These are phyloP conservation scores for Royoungia palumana DNA, from an alignment of 768 basidiomycete species.

Conservation along the genomic window DNA sequence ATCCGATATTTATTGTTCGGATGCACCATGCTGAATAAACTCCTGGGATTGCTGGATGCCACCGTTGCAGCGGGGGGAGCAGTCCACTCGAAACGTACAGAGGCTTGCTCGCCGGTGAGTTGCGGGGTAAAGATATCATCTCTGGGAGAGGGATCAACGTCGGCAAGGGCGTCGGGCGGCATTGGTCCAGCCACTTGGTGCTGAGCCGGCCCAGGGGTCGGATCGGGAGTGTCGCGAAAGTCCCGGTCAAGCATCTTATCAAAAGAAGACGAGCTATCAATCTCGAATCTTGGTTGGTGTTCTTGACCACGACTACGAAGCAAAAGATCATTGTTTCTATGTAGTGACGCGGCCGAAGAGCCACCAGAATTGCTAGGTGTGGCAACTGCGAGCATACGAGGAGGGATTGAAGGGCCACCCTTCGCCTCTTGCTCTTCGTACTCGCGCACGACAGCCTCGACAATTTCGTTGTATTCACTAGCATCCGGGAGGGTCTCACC, in stretches of 20 bases:
- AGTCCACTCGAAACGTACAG: conserved; percentile 22
- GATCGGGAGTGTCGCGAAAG: conserved; percentile 21
- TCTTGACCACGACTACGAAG: conserved; percentile 10
- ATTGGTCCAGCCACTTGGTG: conserved; percentile 3
- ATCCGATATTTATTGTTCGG: conserved; percentile 32
- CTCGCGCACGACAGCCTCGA: conserved; percentile 22
- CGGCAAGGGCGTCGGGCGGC: conserved; percentile 3
- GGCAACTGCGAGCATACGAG: conserved; percentile 44
- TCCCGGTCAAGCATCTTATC: conserved; percentile 37
- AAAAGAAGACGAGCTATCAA: conserved; percentile 41
- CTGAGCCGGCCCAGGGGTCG: conserved; percentile 21
- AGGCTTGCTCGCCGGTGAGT: background rate
- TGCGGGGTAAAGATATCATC: conserved; percentile 1
- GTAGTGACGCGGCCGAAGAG: conserved; percentile 17
- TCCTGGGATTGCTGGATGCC: conserved; percentile 27
- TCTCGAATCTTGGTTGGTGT: conserved; percentile 33
- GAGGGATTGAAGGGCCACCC: conserved; percentile 5
- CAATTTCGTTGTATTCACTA: conserved; percentile 28
- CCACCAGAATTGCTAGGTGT: conserved; percentile 48
- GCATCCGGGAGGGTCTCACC: conserved; percentile 51
- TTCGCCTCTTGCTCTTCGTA: conserved; percentile 24
- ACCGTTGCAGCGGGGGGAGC: conserved; percentile 17
- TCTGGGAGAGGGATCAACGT: conserved; percentile 1
- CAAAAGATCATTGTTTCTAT: conserved; percentile 8
- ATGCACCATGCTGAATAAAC: conserved; percentile 33